These are phyloP conservation scores for Chlorociboria aeruginascens DNA, from an alignment of 495 filamentous ascomycete species.

Conservation along the genomic window DNA sequence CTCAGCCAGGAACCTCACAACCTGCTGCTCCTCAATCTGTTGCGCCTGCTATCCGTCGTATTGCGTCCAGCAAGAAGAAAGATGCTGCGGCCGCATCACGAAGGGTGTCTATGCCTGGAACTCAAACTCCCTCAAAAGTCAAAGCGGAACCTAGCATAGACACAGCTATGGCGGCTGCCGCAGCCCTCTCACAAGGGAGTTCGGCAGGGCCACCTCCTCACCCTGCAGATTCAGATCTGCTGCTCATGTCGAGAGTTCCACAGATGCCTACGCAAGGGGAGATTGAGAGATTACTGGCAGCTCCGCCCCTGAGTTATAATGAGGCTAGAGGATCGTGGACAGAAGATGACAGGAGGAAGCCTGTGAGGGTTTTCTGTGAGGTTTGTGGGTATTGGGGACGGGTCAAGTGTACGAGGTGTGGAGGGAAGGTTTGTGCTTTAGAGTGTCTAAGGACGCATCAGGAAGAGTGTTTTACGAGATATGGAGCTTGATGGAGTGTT, in stretches of 20 bases:
- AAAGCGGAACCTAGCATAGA: conserved; percentile 10
- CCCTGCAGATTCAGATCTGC: conserved; percentile 44
- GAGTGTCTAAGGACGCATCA: conserved; percentile 71
- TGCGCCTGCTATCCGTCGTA: background rate
- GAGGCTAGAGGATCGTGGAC: conserved; percentile 56
- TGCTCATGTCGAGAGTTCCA: conserved; percentile 52
- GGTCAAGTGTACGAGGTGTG: conserved; percentile 76
- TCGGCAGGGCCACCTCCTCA: conserved; percentile 24
- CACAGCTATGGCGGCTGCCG: conserved; percentile 10
- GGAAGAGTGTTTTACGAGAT: conserved; percentile 56
- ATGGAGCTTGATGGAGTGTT: conserved; percentile 40
- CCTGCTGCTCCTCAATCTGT: conserved; percentile 15
- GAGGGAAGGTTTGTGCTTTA: conserved; percentile 65
- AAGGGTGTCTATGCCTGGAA: too few species aligned
- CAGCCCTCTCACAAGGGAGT: conserved; percentile 4
- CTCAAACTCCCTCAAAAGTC: background rate
- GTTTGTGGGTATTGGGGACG: conserved; percentile 91
- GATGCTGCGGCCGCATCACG: conserved; percentile 20
- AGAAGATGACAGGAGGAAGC: conserved; percentile 30
- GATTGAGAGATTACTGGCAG: conserved; percentile 53
- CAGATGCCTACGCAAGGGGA: conserved; percentile 51
- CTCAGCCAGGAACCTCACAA: conserved; percentile 10
- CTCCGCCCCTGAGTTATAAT: conserved; percentile 67
- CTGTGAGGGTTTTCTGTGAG: conserved; percentile 67
- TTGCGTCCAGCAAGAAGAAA: conserved; percentile 17